A percentile compares a stretch with the other conserved stretches of the same genome.
phyloP scores from a whole-genome alignment of 2,329 filamentous ascomycete genomes.

The Fusarium sp. region DNA sequence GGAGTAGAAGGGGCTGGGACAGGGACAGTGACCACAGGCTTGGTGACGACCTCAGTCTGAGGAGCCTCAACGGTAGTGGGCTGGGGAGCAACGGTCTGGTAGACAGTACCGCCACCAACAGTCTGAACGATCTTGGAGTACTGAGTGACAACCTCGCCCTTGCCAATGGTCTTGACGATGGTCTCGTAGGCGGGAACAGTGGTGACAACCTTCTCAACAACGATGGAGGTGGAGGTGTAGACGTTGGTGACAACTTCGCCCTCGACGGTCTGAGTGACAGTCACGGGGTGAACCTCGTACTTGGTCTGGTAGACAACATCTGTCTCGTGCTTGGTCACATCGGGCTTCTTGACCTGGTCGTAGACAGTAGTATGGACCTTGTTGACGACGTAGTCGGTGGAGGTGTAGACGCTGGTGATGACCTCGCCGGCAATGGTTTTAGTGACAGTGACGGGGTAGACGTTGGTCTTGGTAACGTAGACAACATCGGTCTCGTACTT shows the following conservation, averaged over 20 bases:
- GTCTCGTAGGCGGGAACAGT: slow-evolving; percentile 54
- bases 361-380: slow-evolving; percentile 54
- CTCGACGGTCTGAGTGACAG: slow-evolving; percentile 53
- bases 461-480: slow-evolving; percentile 58
- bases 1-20: slow-evolving; percentile 41
- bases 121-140: slow-evolving; percentile 48
- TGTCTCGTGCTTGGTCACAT: slow-evolving; percentile 52
- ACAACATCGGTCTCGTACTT: slow-evolving; percentile 51
- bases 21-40: slow-evolving; percentile 43
- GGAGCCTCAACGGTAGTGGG: slow-evolving; percentile 48
- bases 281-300: slow-evolving; percentile 60
- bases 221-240: slow-evolving; percentile 45
- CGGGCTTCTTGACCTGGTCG: slow-evolving; percentile 56
- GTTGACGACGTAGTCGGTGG: slow-evolving; percentile 48
- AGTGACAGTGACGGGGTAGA: slow-evolving; percentile 59
- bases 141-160: slow-evolving; percentile 42
- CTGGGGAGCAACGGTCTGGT: slow-evolving; percentile 51
- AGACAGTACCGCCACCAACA: slow-evolving; percentile 46
- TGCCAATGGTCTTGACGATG: slow-evolving; percentile 43
- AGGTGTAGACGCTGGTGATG: slow-evolving; percentile 47
- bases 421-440: slow-evolving; percentile 51
- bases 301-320: slow-evolving; percentile 57
- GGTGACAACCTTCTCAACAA: slow-evolving; percentile 56
- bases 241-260: slow-evolving; percentile 45
- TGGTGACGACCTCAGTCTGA: slow-evolving; percentile 43